Percentiles rank a stretch among this genome's conserved stretches.
Conservation (phyloP, 1,284 basidiomycete genomes). For the Leccinum pachyderme region DNA sequence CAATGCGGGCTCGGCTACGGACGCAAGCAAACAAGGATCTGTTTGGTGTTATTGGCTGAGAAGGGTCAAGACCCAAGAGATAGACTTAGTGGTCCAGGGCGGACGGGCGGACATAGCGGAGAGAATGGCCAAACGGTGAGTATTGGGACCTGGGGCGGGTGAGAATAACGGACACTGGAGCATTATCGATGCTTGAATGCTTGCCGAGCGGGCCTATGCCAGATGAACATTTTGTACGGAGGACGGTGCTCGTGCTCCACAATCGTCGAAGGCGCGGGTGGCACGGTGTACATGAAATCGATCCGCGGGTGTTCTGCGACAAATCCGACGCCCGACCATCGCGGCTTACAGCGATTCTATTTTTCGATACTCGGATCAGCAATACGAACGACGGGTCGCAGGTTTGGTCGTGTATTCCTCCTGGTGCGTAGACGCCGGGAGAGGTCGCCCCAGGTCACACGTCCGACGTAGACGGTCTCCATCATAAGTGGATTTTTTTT, state of each 20-base stretch:
- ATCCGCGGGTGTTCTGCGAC: conserved; percentile 7
- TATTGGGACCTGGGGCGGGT: neutral
- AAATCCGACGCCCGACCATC: conserved; percentile 3
- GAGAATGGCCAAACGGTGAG: neutral
- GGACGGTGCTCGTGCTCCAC: neutral
- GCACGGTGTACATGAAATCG: neutral
- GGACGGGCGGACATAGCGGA: neutral
- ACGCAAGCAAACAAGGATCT: neutral
- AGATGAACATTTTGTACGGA: neutral
- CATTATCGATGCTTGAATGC: conserved; percentile 1
- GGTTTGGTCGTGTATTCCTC: neutral
- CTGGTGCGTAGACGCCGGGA: neutral
- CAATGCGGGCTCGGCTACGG: neutral
- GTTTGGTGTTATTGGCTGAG: neutral
- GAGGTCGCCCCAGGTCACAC: neutral
- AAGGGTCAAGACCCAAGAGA: neutral
- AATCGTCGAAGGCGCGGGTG: neutral
- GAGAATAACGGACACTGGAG: conserved; percentile 8
- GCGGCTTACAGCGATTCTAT: neutral
- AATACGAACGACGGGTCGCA: neutral
- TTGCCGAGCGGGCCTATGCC: neutral
- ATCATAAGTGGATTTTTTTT: neutral
- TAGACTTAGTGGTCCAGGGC: neutral
- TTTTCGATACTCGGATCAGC: neutral
- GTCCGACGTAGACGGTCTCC: neutral